Conservation (phyloP, 2,329 filamentous ascomycete genomes). For the Talaromyces marneffei region DNA sequence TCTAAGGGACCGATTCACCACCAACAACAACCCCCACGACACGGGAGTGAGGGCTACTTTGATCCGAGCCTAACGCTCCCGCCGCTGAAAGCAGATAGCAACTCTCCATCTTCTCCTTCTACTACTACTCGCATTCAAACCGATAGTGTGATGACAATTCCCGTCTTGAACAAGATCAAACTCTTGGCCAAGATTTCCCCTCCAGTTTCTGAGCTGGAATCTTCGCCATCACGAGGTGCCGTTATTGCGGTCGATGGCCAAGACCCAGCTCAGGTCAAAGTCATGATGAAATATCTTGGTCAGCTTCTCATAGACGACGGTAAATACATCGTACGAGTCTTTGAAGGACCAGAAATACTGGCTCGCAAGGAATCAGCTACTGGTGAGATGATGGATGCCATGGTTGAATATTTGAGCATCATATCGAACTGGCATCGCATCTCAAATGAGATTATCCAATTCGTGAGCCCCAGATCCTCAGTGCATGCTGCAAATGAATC, state of each 20-base stretch:
- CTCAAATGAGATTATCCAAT: constrained; percentile 62
- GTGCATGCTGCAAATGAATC: constrained; percentile 16
- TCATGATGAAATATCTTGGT: constrained; percentile 61
- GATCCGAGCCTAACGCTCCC: constrained; percentile 50
- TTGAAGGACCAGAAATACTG: constrained; percentile 41
- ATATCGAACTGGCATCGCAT: constrained; percentile 71
- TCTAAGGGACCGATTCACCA: constrained; percentile 43
- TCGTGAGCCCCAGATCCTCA: constrained; percentile 40
- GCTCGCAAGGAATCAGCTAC: constrained; percentile 20
- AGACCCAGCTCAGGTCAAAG: constrained; percentile 56
- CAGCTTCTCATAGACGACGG: constrained; percentile 48
- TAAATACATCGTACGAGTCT: constrained; percentile 46
- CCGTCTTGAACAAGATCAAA: constrained; percentile 68
- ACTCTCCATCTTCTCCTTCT: constrained; percentile 17
- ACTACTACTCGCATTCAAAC: constrained; percentile 43
- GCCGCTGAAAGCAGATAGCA: constrained; percentile 44
- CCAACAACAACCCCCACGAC: constrained; percentile 15
- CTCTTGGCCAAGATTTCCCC: constrained; percentile 71
- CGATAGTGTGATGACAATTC: constrained; percentile 68
- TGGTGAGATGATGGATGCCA: constrained; percentile 41
- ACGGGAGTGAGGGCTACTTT: constrained; percentile 31
- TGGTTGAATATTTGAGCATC: constrained; percentile 57
- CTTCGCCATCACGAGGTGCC: constrained; percentile 56
- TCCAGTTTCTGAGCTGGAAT: constrained; percentile 45
- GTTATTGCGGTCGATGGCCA: constrained; percentile 80